Evolutionary conservation across 768 basidiomycete species (phyloP), one percentile per base, ranked within the genome.

Genomic region (Panellus pusillus): DNA sequence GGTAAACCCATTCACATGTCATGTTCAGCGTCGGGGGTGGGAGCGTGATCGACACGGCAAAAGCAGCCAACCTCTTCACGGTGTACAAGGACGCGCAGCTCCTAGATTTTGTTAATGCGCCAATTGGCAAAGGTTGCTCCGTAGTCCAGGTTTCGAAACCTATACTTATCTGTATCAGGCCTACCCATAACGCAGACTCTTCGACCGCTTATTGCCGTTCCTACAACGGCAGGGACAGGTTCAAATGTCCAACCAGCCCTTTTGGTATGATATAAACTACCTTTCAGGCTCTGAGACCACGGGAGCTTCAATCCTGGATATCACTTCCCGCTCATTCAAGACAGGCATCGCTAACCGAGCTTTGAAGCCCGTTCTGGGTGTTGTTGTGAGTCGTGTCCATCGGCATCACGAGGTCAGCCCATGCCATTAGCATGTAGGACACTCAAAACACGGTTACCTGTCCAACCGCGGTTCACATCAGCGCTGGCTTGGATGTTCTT

Each of bases 101-200:
- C 9, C 89, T 94, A 74, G 96, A 98, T 68, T 98, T 96, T 68
- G 91, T 98, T 70, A 98, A 98, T 66, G 94, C 96, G 1, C 96
- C 96, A 0, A 77, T 98, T 48, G 96, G 96, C 39, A 94, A 93
- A 70, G 95, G 95, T 5, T 24, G 24, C 40, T 45, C 28, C 24
- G 1, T 36, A 15, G 8, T 19, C n/a, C n/a, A n/a, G 14, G 1
- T 38, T 15, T 14, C 18, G 13, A 28, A 14, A 14, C 32, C 14
- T 17, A 32, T 32, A 17, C 13, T 50, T 12, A n/a, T 32, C 11
- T 24, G 29, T 29, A 2, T 7, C n/a, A 61, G 59, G 48, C 14
- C 77, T 87, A 36, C 91, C 95, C 2, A 87, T 98, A 58, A 73
- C 79, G 3, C 74, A 89, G 65, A 72, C 76, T 15, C 75, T 98